A percentile compares a stretch with the other conserved stretches of the same genome.
Evolutionary conservation across 78 protist species (phyloP).

Genomic region (Guillardia theta): DNA sequence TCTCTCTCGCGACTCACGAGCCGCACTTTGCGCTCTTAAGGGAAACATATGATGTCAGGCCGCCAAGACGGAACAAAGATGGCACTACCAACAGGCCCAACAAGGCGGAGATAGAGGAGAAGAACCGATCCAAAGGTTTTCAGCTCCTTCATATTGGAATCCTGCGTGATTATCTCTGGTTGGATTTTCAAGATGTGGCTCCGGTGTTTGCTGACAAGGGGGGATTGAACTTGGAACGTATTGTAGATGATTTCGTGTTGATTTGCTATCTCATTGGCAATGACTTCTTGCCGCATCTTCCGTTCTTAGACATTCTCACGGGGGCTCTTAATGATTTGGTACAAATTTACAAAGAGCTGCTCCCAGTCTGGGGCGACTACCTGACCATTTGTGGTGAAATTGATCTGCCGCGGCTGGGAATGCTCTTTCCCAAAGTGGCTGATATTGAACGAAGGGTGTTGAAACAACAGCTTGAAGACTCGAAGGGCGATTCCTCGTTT

Average conservation of each 20-base stretch:
- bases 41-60: slow-evolving; percentile 51
- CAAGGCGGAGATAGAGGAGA: slow-evolving; percentile 17
- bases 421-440: too few species aligned
- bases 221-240: not conserved
- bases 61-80: not conserved
- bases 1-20: slow-evolving; percentile 90
- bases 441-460: too few species aligned
- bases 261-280: slow-evolving; percentile 91
- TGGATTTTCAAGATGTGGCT: slow-evolving; percentile 51
- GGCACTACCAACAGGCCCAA: not conserved
- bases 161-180: slow-evolving; percentile 68
- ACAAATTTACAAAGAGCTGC: not conserved
- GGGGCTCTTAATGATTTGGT: not conserved
- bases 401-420: not conserved
- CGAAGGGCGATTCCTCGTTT: too few species aligned
- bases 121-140: slow-evolving; percentile 48
- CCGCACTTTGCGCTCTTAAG: slow-evolving; percentile 81
- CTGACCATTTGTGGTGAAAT: not conserved
- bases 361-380: not conserved
- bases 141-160: slow-evolving; percentile 50
- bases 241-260: slow-evolving; percentile 90
- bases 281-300: slow-evolving; percentile 94
- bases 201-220: not conserved
- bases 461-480: too few species aligned
- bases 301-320: slow-evolving; percentile 73